These are phyloP conservation scores for Bruguiera gymnorhiza DNA, from an alignment of 345 rosid genomes.

Conservation along the genomic window DNA sequence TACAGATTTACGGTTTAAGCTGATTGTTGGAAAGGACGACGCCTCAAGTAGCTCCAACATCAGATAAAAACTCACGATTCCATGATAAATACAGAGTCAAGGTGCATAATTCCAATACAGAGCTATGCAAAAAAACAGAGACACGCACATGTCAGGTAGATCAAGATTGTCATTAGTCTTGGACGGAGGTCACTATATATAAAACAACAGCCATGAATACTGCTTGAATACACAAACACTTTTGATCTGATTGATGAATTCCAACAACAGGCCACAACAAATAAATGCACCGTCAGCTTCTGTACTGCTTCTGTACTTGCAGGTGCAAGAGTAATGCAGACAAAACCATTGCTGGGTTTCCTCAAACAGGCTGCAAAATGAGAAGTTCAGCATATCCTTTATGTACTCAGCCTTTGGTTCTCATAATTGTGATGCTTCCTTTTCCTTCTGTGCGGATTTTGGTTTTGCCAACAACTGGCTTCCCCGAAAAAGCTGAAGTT, in stretches of 20 bases:
- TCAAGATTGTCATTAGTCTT: conserved; percentile 5
- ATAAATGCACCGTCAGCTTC: not conserved
- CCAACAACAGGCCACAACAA: conserved; percentile 13
- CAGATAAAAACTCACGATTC: not conserved
- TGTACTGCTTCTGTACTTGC: conserved; percentile 17
- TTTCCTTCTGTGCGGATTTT: conserved; percentile 96
- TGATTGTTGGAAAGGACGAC: no score
- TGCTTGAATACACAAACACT: conserved; percentile 30
- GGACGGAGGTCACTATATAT: conserved; percentile 14
- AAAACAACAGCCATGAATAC: conserved; percentile 20
- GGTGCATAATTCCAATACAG: not conserved
- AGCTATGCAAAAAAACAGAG: not conserved
- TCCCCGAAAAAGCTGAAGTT: conserved; percentile 96
- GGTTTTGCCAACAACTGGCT: conserved; percentile 96
- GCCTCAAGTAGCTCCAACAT: no score
- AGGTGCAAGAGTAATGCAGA: conserved; percentile 24
- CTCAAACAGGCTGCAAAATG: conserved; percentile 20
- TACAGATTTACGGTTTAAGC: no score
- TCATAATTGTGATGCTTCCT: conserved; percentile 96
- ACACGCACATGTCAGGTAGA: not conserved
- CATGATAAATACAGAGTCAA: conserved; percentile 7
- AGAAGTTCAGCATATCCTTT: conserved; percentile 12
- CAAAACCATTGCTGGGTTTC: conserved; percentile 17
- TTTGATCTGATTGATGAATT: conserved; percentile 26
- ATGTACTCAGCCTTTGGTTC: conserved; percentile 73